phyloP scores from a whole-genome alignment of 345 rosid genomes.

The Psidium guajava region DNA sequence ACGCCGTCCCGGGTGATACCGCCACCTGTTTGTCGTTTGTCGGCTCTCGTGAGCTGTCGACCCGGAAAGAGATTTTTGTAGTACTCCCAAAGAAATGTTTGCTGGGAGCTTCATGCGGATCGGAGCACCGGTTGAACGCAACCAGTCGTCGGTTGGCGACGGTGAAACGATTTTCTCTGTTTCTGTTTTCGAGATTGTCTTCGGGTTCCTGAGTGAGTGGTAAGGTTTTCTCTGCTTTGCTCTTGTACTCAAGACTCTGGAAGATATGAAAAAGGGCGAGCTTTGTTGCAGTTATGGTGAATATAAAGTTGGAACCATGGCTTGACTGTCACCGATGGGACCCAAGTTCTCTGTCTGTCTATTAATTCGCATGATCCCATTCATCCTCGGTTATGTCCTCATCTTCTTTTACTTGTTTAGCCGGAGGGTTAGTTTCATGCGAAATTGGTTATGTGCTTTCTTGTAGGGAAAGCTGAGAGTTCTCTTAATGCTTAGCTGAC shows the following conservation, averaged over 20 bases:
- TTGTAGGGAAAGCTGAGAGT: background rate
- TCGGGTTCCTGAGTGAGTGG: background rate
- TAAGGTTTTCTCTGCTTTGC: background rate
- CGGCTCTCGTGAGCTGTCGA: background rate
- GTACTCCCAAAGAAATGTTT: background rate
- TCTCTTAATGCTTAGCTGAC: background rate
- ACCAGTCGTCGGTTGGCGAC: background rate
- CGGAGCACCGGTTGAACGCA: background rate
- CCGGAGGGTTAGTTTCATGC: background rate
- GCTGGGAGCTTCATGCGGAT: background rate
- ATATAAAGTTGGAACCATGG: background rate
- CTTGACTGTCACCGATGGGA: background rate
- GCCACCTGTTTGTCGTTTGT: background rate
- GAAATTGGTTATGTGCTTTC: background rate
- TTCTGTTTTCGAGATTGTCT: background rate
- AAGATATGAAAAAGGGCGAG: background rate
- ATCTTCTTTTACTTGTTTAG: background rate
- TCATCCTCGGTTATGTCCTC: background rate
- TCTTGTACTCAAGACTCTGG: background rate
- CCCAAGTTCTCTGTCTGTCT: background rate
- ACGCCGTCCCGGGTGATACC: background rate
- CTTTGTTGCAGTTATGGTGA: background rate
- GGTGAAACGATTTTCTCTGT: background rate
- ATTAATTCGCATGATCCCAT: background rate
- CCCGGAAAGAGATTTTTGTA: background rate